Conservation (phyloP, 129 eudicot genomes). For the Flaveria linearis region DNA sequence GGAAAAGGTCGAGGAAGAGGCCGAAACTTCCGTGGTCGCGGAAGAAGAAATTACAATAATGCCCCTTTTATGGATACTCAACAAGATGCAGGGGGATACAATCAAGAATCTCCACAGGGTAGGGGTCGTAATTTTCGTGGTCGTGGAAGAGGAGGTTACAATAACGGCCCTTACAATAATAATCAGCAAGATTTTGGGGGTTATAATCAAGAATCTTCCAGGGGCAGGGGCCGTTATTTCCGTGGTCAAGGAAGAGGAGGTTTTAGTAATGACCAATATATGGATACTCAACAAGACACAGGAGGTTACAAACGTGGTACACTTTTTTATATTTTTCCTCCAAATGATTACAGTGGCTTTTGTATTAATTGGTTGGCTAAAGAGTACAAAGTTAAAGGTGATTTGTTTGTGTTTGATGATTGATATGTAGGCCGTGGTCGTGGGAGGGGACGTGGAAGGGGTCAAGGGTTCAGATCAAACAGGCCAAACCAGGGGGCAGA, state of each 20-base stretch:
- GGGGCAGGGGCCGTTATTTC: constrained; percentile 73
- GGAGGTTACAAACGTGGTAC: constrained; percentile 67
- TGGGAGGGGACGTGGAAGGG: constrained; percentile 79
- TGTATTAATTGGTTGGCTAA: not conserved
- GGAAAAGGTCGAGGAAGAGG: constrained; percentile 96
- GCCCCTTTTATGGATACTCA: constrained; percentile 65
- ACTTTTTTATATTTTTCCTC: not conserved
- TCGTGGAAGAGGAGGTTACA: constrained; percentile 89
- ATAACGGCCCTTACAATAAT: constrained; percentile 61
- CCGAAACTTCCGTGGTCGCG: constrained; percentile 77
- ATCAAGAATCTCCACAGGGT: constrained; percentile 68
- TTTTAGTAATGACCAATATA: constrained; percentile 52
- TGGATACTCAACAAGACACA: constrained; percentile 58
- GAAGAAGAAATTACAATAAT: constrained; percentile 67
- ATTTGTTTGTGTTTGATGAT: constrained; percentile 10
- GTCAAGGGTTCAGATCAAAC: constrained; percentile 69
- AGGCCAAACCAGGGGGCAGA: constrained; percentile 48
- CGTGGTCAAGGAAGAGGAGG: constrained; percentile 94
- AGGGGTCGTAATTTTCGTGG: constrained; percentile 82
- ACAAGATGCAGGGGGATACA: constrained; percentile 69
- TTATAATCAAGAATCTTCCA: constrained; percentile 70
- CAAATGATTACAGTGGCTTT: not conserved
- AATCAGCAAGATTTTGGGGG: constrained; percentile 65
- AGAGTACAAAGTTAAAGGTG: not conserved
- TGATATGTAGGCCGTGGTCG: constrained; percentile 79